A percentile compares a stretch with the other conserved stretches of the same genome.
phyloP scores from a whole-genome alignment of 1,139 yeast species.

The Nakaseomyces delphensis region DNA sequence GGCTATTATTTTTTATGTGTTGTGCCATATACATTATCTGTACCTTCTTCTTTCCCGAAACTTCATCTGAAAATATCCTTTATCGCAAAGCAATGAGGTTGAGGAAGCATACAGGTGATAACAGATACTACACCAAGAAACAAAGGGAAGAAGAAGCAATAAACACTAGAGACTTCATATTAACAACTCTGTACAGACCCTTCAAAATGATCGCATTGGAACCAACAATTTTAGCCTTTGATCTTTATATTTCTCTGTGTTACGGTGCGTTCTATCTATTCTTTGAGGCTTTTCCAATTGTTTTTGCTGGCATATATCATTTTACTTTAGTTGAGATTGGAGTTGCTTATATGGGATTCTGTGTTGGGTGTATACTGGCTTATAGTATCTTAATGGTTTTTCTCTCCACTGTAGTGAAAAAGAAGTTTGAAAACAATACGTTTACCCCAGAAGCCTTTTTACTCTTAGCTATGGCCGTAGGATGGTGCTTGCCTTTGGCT shows the following conservation, averaged over 20 bases:
- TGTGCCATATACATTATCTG: constrained; percentile 35
- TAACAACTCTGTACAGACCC: constrained; percentile 45
- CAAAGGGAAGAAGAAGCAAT: background rate
- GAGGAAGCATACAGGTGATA: constrained; percentile 41
- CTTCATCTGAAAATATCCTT: constrained; percentile 40
- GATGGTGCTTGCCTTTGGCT: constrained; percentile 16
- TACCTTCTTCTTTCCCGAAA: constrained; percentile 42
- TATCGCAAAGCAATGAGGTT: constrained; percentile 41
- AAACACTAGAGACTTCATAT: constrained; percentile 26
- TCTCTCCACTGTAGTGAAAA: constrained; percentile 11
- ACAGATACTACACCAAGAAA: constrained; percentile 30
- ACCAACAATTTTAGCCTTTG: constrained; percentile 19
- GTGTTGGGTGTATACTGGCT: constrained; percentile 19
- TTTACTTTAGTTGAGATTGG: constrained; percentile 34
- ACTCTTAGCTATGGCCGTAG: constrained; percentile 14
- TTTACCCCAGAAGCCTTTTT: constrained; percentile 18
- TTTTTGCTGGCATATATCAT: constrained; percentile 37
- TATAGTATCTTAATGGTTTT: constrained; percentile 14
- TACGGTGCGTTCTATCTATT: constrained; percentile 49
- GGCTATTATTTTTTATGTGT: constrained; percentile 38
- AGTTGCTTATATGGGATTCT: constrained; percentile 20
- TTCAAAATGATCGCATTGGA: constrained; percentile 34
- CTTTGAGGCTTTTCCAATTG: constrained; percentile 57
- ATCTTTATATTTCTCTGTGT: constrained; percentile 41
- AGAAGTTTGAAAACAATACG: constrained; percentile 12